Percentiles rank a stretch among this genome's conserved stretches.
phyloP scores from a whole-genome alignment of 495 filamentous ascomycete species.

The Aspergillus conjunctus region DNA sequence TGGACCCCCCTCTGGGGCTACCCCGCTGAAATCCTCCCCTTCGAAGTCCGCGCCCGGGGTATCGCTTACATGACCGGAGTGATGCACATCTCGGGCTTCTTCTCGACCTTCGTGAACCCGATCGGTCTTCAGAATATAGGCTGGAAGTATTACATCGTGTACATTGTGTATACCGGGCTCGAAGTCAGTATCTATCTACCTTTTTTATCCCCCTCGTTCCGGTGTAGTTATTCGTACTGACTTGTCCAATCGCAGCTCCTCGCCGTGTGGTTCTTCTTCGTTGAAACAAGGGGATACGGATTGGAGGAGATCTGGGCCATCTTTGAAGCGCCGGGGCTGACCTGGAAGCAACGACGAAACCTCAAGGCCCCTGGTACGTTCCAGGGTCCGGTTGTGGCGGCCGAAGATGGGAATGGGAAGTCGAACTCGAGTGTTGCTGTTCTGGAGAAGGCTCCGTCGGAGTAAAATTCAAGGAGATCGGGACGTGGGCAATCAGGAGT shows the following conservation, averaged over 20 bases:
- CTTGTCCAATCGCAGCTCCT: not conserved
- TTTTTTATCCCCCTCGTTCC: not conserved
- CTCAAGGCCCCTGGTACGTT: conserved; percentile 6
- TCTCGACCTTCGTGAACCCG: conserved; percentile 11
- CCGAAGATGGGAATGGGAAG: not conserved
- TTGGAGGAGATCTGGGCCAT: conserved; percentile 9
- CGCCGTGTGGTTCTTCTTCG: conserved; percentile 7
- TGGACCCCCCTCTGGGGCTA: conserved; percentile 14
- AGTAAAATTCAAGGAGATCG: not conserved
- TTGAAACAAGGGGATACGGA: conserved; percentile 4
- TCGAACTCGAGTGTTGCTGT: not conserved
- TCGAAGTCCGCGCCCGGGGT: conserved; percentile 7
- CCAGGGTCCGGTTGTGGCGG: not conserved
- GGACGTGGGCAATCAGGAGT: too few species aligned
- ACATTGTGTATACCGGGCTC: conserved; percentile 6
- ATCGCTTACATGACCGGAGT: conserved; percentile 12
- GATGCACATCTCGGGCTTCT: conserved; percentile 11
- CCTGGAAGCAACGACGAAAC: conserved; percentile 9
- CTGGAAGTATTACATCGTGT: conserved; percentile 6
- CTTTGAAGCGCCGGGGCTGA: not conserved
- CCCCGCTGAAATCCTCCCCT: conserved; percentile 8
- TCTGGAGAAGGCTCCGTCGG: not conserved
- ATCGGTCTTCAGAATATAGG: conserved; percentile 2
- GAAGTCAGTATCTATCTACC: not conserved
- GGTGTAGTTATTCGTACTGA: not conserved